Evolutionary conservation across 176 grass and related monocot genomes (phyloP).

Genomic region (Musa itinerans): DNA sequence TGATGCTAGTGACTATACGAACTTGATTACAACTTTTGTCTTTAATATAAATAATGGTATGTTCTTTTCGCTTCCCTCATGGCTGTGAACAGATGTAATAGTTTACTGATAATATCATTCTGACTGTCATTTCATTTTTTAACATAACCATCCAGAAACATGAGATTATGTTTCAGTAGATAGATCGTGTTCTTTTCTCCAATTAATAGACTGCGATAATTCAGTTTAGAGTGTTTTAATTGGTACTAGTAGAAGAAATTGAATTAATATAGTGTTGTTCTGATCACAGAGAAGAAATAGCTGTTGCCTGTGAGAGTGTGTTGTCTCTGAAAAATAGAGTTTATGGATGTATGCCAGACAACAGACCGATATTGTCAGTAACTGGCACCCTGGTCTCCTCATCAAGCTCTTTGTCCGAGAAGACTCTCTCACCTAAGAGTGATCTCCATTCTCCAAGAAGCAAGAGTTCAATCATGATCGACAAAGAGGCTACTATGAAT

Average conservation of each 20-base stretch:
- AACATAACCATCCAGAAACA: neutral
- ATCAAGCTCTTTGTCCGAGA: slow-evolving; percentile 29
- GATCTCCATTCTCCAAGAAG: neutral
- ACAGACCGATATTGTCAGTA: slow-evolving; percentile 34
- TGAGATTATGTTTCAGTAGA: neutral
- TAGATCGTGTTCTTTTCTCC: neutral
- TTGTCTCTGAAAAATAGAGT: slow-evolving; percentile 34
- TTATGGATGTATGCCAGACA: slow-evolving; percentile 23
- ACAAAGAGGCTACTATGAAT: neutral
- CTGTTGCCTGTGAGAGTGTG: slow-evolving; percentile 40
- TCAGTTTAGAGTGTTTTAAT: neutral
- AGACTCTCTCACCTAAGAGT: slow-evolving; percentile 6
- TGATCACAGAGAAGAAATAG: slow-evolving; percentile 49
- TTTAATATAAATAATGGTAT: neutral
- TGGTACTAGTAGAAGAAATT: neutral
- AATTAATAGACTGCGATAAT: neutral
- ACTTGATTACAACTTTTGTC: neutral
- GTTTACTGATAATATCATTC: neutral
- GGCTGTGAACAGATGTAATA: neutral
- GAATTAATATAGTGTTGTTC: neutral
- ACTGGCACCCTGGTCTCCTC: slow-evolving; percentile 34
- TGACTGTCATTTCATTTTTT: neutral
- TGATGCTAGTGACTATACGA: neutral
- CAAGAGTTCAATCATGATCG: neutral
- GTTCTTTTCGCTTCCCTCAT: neutral